phyloP scores from a whole-genome alignment of 768 basidiomycete species.

The Dacryopinax primogenitus region DNA sequence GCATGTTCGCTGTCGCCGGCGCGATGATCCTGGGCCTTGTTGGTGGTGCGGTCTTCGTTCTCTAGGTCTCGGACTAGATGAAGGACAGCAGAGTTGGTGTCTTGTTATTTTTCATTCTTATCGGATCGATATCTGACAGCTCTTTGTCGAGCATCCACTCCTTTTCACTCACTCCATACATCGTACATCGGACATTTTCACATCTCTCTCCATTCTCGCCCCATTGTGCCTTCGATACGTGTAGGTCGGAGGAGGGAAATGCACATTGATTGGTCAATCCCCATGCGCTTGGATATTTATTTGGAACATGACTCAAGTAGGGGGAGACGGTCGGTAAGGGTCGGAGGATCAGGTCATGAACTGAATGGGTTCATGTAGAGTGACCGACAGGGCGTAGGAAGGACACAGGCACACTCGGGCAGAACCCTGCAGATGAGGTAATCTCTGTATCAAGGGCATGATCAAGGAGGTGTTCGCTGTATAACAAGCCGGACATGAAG shows the following conservation, averaged over 20 bases:
- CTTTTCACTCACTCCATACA: conserved; percentile 7
- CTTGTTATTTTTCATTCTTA: not conserved
- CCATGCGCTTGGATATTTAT: not conserved
- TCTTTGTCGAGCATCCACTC: conserved; percentile 8
- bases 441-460: too few species aligned
- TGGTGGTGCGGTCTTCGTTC: conserved; percentile 4
- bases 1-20: not conserved
- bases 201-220: not conserved
- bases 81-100: not conserved
- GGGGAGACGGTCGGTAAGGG: not conserved
- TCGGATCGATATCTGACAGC: not conserved
- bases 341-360: not conserved
- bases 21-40: not conserved
- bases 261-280: not conserved
- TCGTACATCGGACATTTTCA: not conserved
- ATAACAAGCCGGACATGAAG: not conserved
- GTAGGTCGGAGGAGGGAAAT: not conserved
- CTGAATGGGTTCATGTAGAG: not conserved
- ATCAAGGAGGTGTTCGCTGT: not conserved
- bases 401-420: too few species aligned
- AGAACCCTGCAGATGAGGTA: too few species aligned
- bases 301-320: not conserved
- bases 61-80: not conserved
- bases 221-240: not conserved
- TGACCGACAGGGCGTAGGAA: not conserved